Evolutionary conservation across 345 rosid genomes (phyloP), one percentile per base, ranked within the genome.

Genomic region (Sisymbrium altissimum): DNA sequence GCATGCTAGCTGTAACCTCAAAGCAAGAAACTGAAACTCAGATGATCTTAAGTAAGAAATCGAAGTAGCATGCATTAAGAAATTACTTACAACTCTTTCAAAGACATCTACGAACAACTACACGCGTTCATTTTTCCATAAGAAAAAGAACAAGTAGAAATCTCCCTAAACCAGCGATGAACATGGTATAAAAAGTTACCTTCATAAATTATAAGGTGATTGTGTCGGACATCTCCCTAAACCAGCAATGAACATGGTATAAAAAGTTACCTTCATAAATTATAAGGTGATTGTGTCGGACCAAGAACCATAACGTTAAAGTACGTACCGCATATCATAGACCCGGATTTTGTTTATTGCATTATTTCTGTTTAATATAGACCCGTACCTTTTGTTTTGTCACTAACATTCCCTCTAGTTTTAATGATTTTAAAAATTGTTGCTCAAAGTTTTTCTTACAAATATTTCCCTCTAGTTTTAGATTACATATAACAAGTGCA

Each of bases 241-340:
- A 14, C 39, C 9, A 49, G 39, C 1, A 15, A 56, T 36, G 66
- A 45, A 25, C 56, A 68, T 27, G 4, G 21, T 30, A n/a, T 10
- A 39, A 52, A 60, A 5, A 54, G 43, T 55, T 81, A 93, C 98
- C 98, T 93, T 93, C 98, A 74, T 89, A n/a, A n/a, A n/a, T n/a
- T n/a, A n/a, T n/a, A 93, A 8, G 98, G 98, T 18, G 98, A 93
- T 69, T 93, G 98, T 4, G 98, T 23, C 13, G 98, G 98, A 38
- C 98, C 98, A 67, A 93, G 98, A 78, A 93, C 84, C 98, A 93
- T 93, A 60, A 93, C 98, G 70, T 91, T 93, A 69, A 93, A 93
- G 72, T 93, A 91, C 1, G 72, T 93, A 91, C 1, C 98, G 83
- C 98, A 93, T 93, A 62, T 93, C 91, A 48, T 93, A 0, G 97